Conservation (phyloP, 345 rosid species). For the Sonneratia caseolaris region DNA sequence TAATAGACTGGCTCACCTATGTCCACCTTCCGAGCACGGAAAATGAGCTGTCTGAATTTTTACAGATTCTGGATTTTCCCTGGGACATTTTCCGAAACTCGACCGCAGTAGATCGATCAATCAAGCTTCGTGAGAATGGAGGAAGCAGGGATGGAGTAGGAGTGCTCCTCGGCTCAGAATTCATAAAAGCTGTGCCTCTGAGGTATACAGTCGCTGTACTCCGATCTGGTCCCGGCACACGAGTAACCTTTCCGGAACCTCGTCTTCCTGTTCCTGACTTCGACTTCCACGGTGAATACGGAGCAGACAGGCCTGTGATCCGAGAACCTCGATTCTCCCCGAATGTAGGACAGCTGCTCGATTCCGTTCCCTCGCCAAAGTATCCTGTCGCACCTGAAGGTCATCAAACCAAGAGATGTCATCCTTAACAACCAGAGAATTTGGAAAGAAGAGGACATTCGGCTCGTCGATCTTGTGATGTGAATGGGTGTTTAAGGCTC, state of each 20-base stretch:
- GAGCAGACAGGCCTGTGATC: conserved; percentile 95
- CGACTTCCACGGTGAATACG: conserved; percentile 51
- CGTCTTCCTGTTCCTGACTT: conserved; percentile 28
- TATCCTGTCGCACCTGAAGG: conserved; percentile 85
- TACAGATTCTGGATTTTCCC: no score
- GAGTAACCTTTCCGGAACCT: conserved; percentile 70
- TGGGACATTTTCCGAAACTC: no score
- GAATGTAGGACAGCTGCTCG: conserved; percentile 59
- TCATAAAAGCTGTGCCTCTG: conserved; percentile 62
- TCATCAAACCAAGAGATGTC: not conserved
- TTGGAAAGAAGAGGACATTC: no score
- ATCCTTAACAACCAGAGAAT: not conserved
- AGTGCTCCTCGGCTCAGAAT: conserved; percentile 13
- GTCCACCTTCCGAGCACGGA: no score
- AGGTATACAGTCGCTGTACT: conserved; percentile 46
- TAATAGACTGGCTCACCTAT: no score
- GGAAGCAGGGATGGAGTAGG: not conserved
- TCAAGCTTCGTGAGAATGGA: no score
- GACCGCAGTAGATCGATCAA: no score
- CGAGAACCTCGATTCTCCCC: conserved; percentile 86
- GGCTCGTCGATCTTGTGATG: no score
- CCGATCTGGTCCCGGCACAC: conserved; percentile 32
- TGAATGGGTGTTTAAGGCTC: no score
- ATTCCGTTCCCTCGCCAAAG: conserved; percentile 76
- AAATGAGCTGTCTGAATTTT: no score